Evolutionary conservation across 2,329 filamentous ascomycete species (phyloP).

Genomic region (Sclerotinia minor): DNA sequence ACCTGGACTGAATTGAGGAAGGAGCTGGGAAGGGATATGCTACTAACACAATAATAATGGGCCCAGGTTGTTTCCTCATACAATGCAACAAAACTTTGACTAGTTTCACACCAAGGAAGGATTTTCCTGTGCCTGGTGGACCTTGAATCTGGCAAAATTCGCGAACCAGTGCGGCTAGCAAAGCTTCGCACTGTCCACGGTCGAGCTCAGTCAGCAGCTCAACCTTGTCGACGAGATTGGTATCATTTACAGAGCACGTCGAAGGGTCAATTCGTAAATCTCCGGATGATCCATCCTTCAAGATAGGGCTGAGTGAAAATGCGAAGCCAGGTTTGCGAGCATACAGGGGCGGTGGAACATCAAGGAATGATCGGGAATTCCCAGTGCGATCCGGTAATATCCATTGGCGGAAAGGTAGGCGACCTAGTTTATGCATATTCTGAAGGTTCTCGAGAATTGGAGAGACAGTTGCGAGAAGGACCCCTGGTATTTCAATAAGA

Average conservation of each 20-base stretch:
- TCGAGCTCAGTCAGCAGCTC: constrained; percentile 32
- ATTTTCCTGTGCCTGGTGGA: constrained; percentile 38
- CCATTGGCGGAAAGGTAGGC: constrained; percentile 20
- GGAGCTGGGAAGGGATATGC: background rate
- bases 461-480: constrained; percentile 14
- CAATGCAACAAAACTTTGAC: constrained; percentile 42
- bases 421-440: constrained; percentile 2
- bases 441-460: constrained; percentile 22
- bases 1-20: background rate
- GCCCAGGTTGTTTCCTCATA: constrained; percentile 38
- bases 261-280: constrained; percentile 22
- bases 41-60: constrained; percentile 43
- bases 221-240: constrained; percentile 29
- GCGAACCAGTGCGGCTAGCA: constrained; percentile 36
- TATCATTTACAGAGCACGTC: constrained; percentile 21
- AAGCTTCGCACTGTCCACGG: constrained; percentile 45
- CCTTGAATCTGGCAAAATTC: constrained; percentile 48
- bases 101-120: constrained; percentile 37
- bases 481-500: constrained; percentile 15
- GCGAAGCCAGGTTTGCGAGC: constrained; percentile 26
- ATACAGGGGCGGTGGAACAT: constrained; percentile 33
- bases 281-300: constrained; percentile 27
- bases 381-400: constrained; percentile 9
- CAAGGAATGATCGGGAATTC: background rate
- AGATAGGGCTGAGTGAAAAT: constrained; percentile 30